These are phyloP conservation scores for Candida namnaoensis DNA, from an alignment of 805 yeast species.

Conservation along the genomic window DNA sequence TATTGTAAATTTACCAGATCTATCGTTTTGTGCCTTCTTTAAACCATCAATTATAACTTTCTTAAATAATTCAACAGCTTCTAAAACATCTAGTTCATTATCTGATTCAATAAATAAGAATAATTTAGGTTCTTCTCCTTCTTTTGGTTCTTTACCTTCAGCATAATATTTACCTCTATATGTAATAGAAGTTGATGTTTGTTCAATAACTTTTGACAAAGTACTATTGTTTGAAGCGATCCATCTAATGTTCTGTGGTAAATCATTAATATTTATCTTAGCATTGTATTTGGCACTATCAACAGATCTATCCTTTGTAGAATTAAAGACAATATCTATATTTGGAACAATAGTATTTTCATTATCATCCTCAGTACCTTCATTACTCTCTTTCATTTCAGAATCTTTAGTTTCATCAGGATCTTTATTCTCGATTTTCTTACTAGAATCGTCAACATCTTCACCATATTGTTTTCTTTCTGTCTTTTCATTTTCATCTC, in stretches of 20 bases:
- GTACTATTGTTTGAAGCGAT: slow-evolving; percentile 61
- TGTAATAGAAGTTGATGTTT: slow-evolving; percentile 70
- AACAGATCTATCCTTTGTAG: slow-evolving; percentile 47
- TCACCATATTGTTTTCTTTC: slow-evolving; percentile 44
- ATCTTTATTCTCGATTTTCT: slow-evolving; percentile 1
- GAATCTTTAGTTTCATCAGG: slow-evolving; percentile 9
- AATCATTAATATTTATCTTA: slow-evolving; percentile 69
- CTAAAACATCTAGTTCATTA: slow-evolving; percentile 45
- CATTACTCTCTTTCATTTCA: slow-evolving; percentile 15
- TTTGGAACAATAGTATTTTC: slow-evolving; percentile 7
- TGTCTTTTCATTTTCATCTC: slow-evolving; percentile 40
- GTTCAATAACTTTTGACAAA: slow-evolving; percentile 54
- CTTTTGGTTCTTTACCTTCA: slow-evolving; percentile 43
- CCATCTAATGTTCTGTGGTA: slow-evolving; percentile 79
- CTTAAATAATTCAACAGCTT: slow-evolving; percentile 51
- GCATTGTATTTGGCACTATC: slow-evolving; percentile 54
- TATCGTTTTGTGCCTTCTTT: slow-evolving; percentile 36
- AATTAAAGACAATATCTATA: slow-evolving; percentile 38
- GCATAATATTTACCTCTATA: slow-evolving; percentile 74
- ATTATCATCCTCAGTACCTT: slow-evolving; percentile 13
- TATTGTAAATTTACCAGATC: slow-evolving; percentile 37
- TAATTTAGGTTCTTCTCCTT: slow-evolving; percentile 63
- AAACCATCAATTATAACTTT: slow-evolving; percentile 49
- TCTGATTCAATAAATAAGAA: slow-evolving; percentile 73
- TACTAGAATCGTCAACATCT: slow-evolving; percentile 18